These are phyloP conservation scores for Sporothrix globosa DNA, from an alignment of 2,329 filamentous ascomycete genomes.

Conservation along the genomic window DNA sequence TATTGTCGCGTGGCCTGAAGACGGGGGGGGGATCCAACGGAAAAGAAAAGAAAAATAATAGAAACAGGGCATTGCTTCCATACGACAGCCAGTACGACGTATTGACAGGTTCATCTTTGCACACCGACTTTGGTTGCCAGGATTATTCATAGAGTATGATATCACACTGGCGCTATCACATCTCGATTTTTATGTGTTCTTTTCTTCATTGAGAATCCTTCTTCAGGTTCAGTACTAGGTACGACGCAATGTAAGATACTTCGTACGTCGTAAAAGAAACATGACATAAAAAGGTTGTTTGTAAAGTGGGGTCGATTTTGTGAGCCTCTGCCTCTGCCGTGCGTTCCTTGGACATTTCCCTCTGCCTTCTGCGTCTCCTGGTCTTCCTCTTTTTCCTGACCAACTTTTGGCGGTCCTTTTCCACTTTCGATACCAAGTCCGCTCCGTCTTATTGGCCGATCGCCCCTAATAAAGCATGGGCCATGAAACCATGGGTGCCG, in stretches of 20 bases:
- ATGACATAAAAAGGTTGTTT: background rate
- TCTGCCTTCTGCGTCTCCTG: background rate
- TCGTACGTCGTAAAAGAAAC: no score
- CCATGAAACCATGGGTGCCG: background rate
- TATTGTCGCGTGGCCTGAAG: slow-evolving; percentile 19
- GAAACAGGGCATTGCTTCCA: background rate
- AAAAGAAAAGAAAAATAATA: slow-evolving; percentile 11
- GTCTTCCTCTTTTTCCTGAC: background rate
- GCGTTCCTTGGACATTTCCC: background rate
- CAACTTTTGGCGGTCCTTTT: slow-evolving; percentile 13
- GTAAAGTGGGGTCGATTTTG: background rate
- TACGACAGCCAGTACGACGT: background rate
- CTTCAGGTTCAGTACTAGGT: no score
- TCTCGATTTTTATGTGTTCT: background rate
- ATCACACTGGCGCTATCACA: slow-evolving; percentile 24
- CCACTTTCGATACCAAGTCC: background rate
- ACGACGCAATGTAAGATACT: no score
- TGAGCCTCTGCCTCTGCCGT: background rate
- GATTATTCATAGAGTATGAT: background rate
- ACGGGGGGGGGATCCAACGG: background rate
- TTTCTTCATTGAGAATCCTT: background rate
- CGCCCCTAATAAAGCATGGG: background rate
- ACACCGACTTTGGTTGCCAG: background rate
- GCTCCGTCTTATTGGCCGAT: slow-evolving; percentile 4
- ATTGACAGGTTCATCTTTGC: background rate